These are phyloP conservation scores for Nitzschia inconspicua DNA, from an alignment of 108 stramenopile species.

Conservation along the genomic window DNA sequence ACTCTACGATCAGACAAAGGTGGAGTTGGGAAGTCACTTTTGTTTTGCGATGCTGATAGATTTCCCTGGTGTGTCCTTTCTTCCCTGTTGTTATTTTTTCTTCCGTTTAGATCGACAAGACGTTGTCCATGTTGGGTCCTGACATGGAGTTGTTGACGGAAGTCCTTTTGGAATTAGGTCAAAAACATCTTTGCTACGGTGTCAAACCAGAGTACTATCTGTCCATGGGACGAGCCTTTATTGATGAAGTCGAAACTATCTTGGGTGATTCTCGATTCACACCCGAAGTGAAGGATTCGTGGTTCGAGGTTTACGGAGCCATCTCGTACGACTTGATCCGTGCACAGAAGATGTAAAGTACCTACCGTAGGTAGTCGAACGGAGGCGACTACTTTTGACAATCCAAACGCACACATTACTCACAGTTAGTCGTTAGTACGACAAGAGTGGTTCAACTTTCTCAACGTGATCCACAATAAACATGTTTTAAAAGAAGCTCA, in stretches of 20 bases:
- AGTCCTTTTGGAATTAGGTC: conserved; percentile 27
- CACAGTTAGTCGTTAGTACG: no score
- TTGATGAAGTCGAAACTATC: conserved; percentile 16
- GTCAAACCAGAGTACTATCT: conserved; percentile 38
- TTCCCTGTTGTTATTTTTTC: conserved; percentile 2
- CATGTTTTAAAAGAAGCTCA: no score
- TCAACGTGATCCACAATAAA: no score
- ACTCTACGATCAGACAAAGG: no score
- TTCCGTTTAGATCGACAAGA: conserved; percentile 28
- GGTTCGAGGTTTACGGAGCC: conserved; percentile 36
- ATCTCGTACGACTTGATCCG: conserved; percentile 37
- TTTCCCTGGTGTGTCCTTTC: not conserved
- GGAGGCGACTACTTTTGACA: no score
- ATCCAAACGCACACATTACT: no score
- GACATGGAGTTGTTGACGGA: conserved; percentile 36
- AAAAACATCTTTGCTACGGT: conserved; percentile 26
- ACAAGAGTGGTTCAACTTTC: no score
- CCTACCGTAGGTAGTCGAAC: no score
- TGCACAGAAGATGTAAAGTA: no score
- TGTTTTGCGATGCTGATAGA: no score
- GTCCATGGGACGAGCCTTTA: conserved; percentile 28
- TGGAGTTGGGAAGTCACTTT: no score
- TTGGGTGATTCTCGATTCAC: conserved; percentile 26
- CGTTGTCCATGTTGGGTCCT: conserved; percentile 39
- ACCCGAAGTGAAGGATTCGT: conserved; percentile 24